Percentiles rank a stretch among this genome's conserved stretches.
Conservation (phyloP, 768 basidiomycete species). For the Melanogaster broomeanus region DNA sequence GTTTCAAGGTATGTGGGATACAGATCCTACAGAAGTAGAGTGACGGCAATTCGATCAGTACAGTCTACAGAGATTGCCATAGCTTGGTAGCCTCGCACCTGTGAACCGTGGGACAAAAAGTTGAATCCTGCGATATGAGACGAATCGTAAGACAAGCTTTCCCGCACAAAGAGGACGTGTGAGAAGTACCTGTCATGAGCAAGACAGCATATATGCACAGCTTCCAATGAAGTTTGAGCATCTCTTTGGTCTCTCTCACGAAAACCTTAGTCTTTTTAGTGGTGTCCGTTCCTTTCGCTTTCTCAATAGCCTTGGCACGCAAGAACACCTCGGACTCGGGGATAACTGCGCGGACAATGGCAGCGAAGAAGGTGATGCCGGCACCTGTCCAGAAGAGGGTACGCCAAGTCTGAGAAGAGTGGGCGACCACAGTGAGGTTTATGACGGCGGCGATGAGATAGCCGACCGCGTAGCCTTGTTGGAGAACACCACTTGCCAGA, state of each 20-base stretch:
- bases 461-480: constrained; percentile 88
- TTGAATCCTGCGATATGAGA: constrained; percentile 54
- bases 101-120: constrained; percentile 75
- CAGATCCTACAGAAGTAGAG: constrained; percentile 47
- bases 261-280: constrained; percentile 68
- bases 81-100: constrained; percentile 34
- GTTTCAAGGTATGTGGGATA: constrained; percentile 75
- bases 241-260: constrained; percentile 66
- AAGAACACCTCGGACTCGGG: constrained; percentile 83
- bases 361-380: constrained; percentile 71
- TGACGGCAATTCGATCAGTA: background rate
- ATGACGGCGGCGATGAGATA: constrained; percentile 84
- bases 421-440: constrained; percentile 62
- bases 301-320: constrained; percentile 58
- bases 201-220: constrained; percentile 82
- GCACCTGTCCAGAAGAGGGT: constrained; percentile 80
- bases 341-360: constrained; percentile 58
- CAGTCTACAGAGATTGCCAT: background rate
- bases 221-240: constrained; percentile 83
- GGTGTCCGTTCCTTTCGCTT: constrained; percentile 36
- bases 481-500: constrained; percentile 79
- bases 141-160: background rate
- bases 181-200: constrained; percentile 61
- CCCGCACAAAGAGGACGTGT: background rate
- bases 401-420: constrained; percentile 57